A percentile compares a stretch with the other conserved stretches of the same genome.
Conservation (phyloP, 2,329 filamentous ascomycete genomes). For the Kalaharituber pfeilii region DNA sequence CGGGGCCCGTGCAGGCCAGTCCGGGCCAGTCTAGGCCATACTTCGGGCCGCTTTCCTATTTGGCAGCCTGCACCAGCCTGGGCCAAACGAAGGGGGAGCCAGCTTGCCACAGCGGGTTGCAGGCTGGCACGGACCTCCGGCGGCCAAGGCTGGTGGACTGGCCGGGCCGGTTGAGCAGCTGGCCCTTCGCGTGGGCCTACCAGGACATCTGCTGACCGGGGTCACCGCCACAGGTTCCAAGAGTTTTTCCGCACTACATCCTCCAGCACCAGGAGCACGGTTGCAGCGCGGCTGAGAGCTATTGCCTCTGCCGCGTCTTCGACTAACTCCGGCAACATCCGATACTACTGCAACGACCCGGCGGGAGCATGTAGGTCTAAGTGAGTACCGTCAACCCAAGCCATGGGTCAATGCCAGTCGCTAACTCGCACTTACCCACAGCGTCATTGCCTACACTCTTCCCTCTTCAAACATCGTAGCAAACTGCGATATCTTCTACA, state of each 20-base stretch:
- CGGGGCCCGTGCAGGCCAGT: too few species aligned
- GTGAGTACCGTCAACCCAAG: not conserved
- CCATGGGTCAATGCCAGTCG: not conserved
- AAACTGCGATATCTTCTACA: constrained; percentile 39
- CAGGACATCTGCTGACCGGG: too few species aligned
- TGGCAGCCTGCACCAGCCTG: too few species aligned
- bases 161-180: too few species aligned
- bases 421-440: constrained; percentile 14
- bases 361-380: constrained; percentile 35
- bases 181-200: too few species aligned
- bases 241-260: constrained; percentile 48
- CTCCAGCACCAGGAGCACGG: constrained; percentile 28
- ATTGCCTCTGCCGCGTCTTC: constrained; percentile 41
- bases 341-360: constrained; percentile 42
- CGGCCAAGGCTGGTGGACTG: too few species aligned
- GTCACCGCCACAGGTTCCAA: constrained; percentile 29
- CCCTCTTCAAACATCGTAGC: constrained; percentile 24
- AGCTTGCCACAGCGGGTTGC: too few species aligned
- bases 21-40: too few species aligned
- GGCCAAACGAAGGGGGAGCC: too few species aligned
- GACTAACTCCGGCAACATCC: constrained; percentile 32
- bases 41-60: too few species aligned
- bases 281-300: constrained; percentile 36
- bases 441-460: constrained; percentile 45
- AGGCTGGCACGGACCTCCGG: too few species aligned